phyloP scores from a whole-genome alignment of 164 flowering plant genomes.

The Pachysandra terminalis region DNA sequence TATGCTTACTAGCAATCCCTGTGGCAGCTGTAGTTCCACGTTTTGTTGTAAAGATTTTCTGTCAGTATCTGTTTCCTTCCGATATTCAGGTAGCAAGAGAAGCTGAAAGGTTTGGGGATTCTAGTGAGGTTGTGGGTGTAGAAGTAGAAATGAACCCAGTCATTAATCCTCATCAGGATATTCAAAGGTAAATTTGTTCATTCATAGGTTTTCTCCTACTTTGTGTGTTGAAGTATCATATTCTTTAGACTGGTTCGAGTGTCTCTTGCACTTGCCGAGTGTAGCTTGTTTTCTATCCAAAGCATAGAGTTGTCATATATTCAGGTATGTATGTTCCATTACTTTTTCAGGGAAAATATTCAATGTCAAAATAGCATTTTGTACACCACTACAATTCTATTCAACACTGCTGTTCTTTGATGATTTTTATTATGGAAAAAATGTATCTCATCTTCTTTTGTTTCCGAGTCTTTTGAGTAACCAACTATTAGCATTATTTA shows the following conservation, averaged over 20 bases:
- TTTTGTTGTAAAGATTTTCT: constrained; percentile 56
- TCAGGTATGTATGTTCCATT: background rate
- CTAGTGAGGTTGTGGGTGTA: constrained; percentile 23
- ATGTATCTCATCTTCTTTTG: too few species aligned
- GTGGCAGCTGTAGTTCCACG: constrained; percentile 70
- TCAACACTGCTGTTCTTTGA: too few species aligned
- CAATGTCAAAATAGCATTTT: constrained; percentile 15
- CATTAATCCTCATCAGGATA: constrained; percentile 23
- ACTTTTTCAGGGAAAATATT: background rate
- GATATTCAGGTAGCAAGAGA: constrained; percentile 84
- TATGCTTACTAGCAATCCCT: constrained; percentile 57
- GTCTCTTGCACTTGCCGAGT: constrained; percentile 12
- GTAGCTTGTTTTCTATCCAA: constrained; percentile 29
- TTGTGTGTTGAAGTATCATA: constrained; percentile 11
- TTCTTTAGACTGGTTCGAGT: constrained; percentile 35
- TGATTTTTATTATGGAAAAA: too few species aligned
- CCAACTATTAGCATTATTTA: constrained; percentile 11
- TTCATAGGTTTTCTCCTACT: background rate
- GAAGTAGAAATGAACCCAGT: constrained; percentile 62
- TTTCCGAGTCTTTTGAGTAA: too few species aligned
- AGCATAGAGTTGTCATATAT: constrained; percentile 34
- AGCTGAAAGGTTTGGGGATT: constrained; percentile 60
- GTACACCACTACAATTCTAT: too few species aligned
- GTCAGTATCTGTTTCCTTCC: constrained; percentile 43
- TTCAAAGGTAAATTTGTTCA: constrained; percentile 13